Base-by-base conservation (phyloP, 2,329 filamentous ascomycete species). In the Colletotrichum coccodes region DNA sequence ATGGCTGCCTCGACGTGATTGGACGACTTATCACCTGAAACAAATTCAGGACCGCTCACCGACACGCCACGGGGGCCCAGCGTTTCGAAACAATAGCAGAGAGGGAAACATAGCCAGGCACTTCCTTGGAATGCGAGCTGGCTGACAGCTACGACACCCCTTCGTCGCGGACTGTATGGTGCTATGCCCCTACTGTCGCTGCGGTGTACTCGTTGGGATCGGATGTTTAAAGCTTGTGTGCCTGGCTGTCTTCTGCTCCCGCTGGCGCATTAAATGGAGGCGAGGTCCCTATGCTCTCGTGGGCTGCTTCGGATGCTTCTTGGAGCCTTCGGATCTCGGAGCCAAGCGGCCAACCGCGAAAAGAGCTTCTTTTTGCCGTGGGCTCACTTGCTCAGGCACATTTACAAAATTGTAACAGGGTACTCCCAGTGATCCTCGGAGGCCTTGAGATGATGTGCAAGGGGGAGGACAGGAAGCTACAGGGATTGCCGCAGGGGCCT, bases 11-110 rank as follows among this genome's bases (percentile, higher is more conserved):
- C n/a, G 18, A 23, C 26, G 6, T 68, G 53, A 68, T 68, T 67
- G 65, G 64, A 21, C 18, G 40, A 34, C 34, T 64, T 26, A 36
- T 30, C 60, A 68, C 68, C 70, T 71, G 70, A 71, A 71, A 71
- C 70, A 71, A 61, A 71, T 71, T 71, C 64, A 71, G 68, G 70
- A 71, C 68, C 53, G 52, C 46, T 64, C 65, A 71, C 68, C 68
- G 68, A 61, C 34, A 60, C 59, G 68, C 65, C 63, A 70, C 42
- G 38, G 61, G 42, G 28, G 36, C 34, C 62, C 50, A 70, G 62
- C 63, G 66, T 70, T 70, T 70, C 62, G 66, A 70, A 70, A 70
- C 65, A 64, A 28, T 59, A 50, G 36, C 53, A 47, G 52, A 64
- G 44, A 53, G 38, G 30, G 59, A 66, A 66, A 56, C 40, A 56